Evolutionary conservation across 1,284 basidiomycete species (phyloP).

Genomic region (Microbotryum silenes-acaulis): DNA sequence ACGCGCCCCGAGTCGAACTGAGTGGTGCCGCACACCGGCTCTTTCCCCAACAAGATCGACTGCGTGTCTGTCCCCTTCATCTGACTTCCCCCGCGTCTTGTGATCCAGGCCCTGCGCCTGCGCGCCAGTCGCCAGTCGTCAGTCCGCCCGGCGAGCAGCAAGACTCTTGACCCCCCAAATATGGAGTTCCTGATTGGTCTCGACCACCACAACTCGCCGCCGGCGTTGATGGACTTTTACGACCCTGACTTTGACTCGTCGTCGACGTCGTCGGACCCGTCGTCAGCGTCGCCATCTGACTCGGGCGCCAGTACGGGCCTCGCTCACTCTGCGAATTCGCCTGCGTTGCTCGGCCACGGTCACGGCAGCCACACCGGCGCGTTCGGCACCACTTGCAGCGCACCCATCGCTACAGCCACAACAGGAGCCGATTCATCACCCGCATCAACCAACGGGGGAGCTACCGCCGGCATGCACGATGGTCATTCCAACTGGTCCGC

Average conservation of each 20-base stretch:
- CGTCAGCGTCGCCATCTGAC: slow-evolving; percentile 4
- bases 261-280: slow-evolving; percentile 8
- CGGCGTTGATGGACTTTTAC: slow-evolving; percentile 1
- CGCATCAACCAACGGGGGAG: too few relatives aligned
- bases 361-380: not conserved
- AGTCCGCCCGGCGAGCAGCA: too few relatives aligned
- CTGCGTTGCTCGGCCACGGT: slow-evolving; percentile 19
- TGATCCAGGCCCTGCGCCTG: too few relatives aligned
- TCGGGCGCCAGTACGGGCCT: slow-evolving; percentile 16
- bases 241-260: slow-evolving; percentile 16
- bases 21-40: too few relatives aligned
- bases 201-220: slow-evolving; percentile 2
- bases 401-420: not conserved
- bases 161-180: too few relatives aligned
- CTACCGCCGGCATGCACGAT: too few relatives aligned
- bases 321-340: slow-evolving; percentile 4
- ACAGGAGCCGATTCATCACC: not conserved
- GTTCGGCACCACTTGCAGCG: not conserved
- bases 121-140: too few relatives aligned
- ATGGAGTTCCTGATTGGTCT: not conserved
- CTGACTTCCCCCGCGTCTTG: too few relatives aligned
- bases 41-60: too few relatives aligned
- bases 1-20: too few relatives aligned
- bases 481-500: too few relatives aligned
- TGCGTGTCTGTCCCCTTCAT: too few relatives aligned